Evolutionary conservation across 257 asterid genomes (phyloP).

Genomic region (Haberlea rhodopensis): DNA sequence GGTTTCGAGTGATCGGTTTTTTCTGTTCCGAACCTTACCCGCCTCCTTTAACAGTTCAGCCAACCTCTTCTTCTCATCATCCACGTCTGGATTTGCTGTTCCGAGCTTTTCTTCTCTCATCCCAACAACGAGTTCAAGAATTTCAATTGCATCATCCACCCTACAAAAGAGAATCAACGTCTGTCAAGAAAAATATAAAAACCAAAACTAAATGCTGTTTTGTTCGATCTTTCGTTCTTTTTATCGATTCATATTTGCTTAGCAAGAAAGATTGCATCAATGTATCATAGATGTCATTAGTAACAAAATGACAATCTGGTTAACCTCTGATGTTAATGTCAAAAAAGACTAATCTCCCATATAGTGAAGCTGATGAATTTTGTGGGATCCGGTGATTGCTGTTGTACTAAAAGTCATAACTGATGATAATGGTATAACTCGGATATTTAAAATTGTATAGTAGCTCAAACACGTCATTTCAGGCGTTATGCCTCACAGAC

Average conservation of each 20-base stretch:
- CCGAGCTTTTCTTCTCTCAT: slow-evolving; percentile 97
- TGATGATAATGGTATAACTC: background rate
- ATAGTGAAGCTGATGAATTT: too few relatives aligned
- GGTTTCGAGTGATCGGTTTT: slow-evolving; percentile 71
- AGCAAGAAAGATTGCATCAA: background rate
- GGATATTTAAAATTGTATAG: too few relatives aligned
- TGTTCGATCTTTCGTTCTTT: background rate
- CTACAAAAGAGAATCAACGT: slow-evolving; percentile 36
- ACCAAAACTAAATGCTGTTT: background rate
- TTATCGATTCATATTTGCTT: background rate
- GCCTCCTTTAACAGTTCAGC: slow-evolving; percentile 82
- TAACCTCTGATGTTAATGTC: too few relatives aligned
- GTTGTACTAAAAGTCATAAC: background rate
- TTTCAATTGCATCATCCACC: slow-evolving; percentile 81
- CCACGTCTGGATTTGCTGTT: slow-evolving; percentile 93
- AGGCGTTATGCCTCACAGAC: background rate
- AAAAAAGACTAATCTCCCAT: background rate
- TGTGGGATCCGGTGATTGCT: background rate
- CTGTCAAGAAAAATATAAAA: background rate
- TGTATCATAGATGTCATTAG: background rate
- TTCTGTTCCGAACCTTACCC: slow-evolving; percentile 66
- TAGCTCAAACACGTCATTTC: background rate
- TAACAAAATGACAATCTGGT: background rate
- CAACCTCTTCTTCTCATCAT: slow-evolving; percentile 87
- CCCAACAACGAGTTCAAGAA: slow-evolving; percentile 75